These are phyloP conservation scores for Cornus suecica DNA, from an alignment of 148 eudicot genomes.

Conservation along the genomic window DNA sequence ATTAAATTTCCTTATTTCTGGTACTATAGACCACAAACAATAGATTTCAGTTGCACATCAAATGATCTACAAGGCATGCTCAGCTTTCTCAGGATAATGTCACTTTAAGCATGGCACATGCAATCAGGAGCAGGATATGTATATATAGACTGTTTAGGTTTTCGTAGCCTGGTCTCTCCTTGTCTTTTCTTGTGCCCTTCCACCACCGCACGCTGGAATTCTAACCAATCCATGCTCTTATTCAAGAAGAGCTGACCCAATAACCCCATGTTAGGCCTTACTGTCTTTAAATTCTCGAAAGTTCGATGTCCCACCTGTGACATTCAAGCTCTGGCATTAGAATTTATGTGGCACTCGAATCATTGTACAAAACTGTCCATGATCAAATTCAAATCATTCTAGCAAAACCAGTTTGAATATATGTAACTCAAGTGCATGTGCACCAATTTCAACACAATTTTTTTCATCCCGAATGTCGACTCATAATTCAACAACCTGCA, in stretches of 20 bases:
- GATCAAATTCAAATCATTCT: not conserved
- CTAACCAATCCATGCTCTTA: conserved; percentile 85
- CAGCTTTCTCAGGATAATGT: not conserved
- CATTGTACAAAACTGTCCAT: not conserved
- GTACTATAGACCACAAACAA: not conserved
- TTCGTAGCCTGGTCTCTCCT: conserved; percentile 72
- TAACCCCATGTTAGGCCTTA: conserved; percentile 85
- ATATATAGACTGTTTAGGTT: conserved; percentile 70
- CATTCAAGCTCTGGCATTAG: conserved; percentile 12
- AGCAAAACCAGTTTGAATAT: not conserved
- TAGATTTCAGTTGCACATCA: not conserved
- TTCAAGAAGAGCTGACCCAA: conserved; percentile 84
- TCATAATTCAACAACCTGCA: not conserved
- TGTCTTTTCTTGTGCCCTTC: conserved; percentile 84
- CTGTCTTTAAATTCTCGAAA: conserved; percentile 67
- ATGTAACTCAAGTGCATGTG: not conserved
- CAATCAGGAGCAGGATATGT: conserved; percentile 99
- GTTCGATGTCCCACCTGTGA: conserved; percentile 91
- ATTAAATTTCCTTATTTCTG: not conserved
- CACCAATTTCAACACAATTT: not conserved
- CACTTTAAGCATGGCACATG: conserved; percentile 65
- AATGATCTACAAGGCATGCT: not conserved
- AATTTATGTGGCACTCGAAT: conserved; percentile 6
- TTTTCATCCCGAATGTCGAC: no score
- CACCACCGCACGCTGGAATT: conserved; percentile 64